Evolutionary conservation across 768 basidiomycete genomes (phyloP), one percentile per base, ranked within the genome.

Genomic region (Russula compacta): DNA sequence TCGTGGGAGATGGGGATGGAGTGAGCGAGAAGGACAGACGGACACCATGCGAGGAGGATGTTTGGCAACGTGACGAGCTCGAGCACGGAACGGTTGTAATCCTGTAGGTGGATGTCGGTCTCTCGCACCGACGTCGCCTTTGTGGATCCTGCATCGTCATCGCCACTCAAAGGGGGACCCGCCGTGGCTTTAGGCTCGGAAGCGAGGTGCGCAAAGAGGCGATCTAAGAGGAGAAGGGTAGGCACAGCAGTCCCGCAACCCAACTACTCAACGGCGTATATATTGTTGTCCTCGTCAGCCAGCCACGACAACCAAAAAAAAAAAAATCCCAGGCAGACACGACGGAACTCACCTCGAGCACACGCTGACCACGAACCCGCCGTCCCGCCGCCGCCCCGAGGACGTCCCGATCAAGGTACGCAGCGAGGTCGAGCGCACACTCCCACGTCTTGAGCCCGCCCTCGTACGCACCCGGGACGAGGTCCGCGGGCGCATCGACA

Each of bases 401-500:
- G 15, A 47, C 50, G 11, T 61, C 56, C 48, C 72, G 67, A 57
- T 78, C 75, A 12, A 90, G 74, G 66, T 85, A 87, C 38, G 82
- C 78, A 0, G 89, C 89, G 2, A 98, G 77, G 71, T 98, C 95
- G 14, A 94, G 73, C 51, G 90, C 89, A 66, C 92, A 95, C 71
- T 99, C 95, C 95, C 95, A 99, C 2, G 94, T 98, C 73, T 98
- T 98, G 54, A 98, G 71, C 6, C 95, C 95, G 21, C 95, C 95
- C 74, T 99, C 95, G 66, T 99, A 98, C 0, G 93, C 79, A 1
- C 93, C 86, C 2, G 93, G 89, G 4, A 98, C 83, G 14, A 99
- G 81, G 72, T 98, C 95, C 0, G 92, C 92, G 0, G 88, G 88
- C 1, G 86, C 83, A 64, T 92, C 87, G 17, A 95, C 76, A 59